Base-by-base conservation (phyloP, 441 rosid species). In the Adansonia rubrostipa region DNA sequence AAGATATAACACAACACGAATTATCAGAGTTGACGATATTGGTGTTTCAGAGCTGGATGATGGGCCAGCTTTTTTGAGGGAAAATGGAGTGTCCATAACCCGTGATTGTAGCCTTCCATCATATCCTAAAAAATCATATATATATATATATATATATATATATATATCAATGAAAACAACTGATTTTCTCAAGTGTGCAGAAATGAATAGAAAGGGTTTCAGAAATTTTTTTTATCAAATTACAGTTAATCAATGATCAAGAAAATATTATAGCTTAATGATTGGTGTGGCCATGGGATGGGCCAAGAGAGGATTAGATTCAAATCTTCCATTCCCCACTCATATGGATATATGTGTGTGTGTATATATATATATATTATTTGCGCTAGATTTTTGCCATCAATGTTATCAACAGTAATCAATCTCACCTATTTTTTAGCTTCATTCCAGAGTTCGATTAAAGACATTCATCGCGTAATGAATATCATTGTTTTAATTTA, bases 21-120 rank as follows among this genome's bases (percentile, higher is more conserved):
- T 28, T 28, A 28, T 28, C 36, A 28, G 36, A 28, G 36, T 3
- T 28, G 36, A 28, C 24, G 9, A 1, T 10, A 61, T 61, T 10
- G 24, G 24, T 10, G 65, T 14, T 15, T 24, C 10, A 11, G 65
- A 61, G 24, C 40, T 22, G 24, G 65, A 61, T 24, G n/a, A 24
- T 24, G 65, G 40, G 24, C 65, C 65, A 11, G 24, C 24, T 61
- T 60, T 60, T 22, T 36, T 61, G 40, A 48, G 65, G 64, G 65
- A 36, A 24, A 22, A 60, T 22, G 64, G 20, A 60, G 64, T 60
- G 64, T 58, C 14, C 64, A 58, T 20, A 58, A 58, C 64, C 64
- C 64, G 9, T 58, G 64, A 58, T 20, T 10, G 14, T 61, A 61
- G 64, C 65, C 65, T 61, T 61, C 13, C 22, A 11, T 24, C 28